Base-by-base conservation (phyloP, 2,329 filamentous ascomycete genomes). In the Harringtonia aguacate region DNA sequence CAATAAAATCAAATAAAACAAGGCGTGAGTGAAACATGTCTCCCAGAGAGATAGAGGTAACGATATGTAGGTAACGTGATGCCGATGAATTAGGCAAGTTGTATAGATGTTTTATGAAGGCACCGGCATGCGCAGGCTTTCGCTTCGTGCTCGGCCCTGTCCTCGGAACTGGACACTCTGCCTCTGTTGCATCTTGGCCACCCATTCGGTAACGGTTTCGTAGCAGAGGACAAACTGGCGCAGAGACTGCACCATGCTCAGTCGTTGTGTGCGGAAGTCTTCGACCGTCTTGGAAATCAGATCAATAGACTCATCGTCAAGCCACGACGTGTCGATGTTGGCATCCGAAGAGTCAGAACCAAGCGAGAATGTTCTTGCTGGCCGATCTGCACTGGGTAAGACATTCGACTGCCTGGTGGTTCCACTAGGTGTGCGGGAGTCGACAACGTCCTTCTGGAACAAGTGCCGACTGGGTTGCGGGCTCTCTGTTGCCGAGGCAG, bases 181-280 rank as follows among this genome's bases (percentile, higher is more conserved):
- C 12, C 49, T 50, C 36, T 69, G 69, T 43, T 76, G 66, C 33
- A 69, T 54, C 50, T 73, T 63, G 53, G 63, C 66, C 24, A 92
- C 63, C 88, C 90, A 98, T 63, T 97, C 90, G 44, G 94, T 67
- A 8, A 97, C 74, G 34, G 86, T 94, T 67, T 98, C 92, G 61
- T 98, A 98, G 62, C 92, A 98, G 29, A 98, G 77, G 40, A 95
- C 90, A 64, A 84, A 97, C 61, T 98, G 92, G 48, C 86, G 73
- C 46, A 97, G 66, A 55, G 84, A 95, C 63, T 97, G 92, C 36
- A 98, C 90, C 89, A 97, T 98, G 62, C 88, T 95, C 18, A 95
- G 66, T 51, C 92, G 72, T 65, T 98, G 92, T 39, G 75, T 70
- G 45, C 92, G 73, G 61, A 98, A 95, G 55, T 95, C 88, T 54